phyloP scores from a whole-genome alignment of 129 eudicot species.

The Flaveria linearis region DNA sequence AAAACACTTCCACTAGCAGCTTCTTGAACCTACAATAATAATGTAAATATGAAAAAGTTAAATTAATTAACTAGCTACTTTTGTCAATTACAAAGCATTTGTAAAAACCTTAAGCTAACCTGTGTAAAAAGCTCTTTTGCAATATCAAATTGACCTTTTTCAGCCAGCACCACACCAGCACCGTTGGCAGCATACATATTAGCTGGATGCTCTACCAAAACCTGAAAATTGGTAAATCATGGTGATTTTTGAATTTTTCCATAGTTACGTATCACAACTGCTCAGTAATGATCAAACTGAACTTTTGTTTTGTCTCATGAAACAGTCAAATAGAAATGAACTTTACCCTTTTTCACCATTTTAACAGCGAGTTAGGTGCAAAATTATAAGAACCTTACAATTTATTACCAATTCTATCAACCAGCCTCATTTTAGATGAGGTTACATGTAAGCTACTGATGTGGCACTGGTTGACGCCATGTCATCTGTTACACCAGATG shows the following conservation, averaged over 20 bases:
- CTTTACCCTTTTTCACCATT: not conserved
- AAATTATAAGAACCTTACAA: not conserved
- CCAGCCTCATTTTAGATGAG: not conserved
- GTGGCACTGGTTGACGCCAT: not conserved
- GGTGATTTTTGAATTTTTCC: not conserved
- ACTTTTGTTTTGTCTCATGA: not conserved
- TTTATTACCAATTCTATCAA: not conserved
- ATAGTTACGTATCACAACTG: not conserved
- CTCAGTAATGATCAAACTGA: not conserved
- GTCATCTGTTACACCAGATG: not conserved
- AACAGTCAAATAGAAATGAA: not conserved
- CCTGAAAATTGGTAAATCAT: conserved; percentile 43
- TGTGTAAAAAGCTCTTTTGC: conserved; percentile 93
- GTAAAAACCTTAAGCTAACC: conserved; percentile 41
- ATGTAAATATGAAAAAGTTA: not conserved
- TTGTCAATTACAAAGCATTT: not conserved
- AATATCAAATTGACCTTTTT: conserved; percentile 94
- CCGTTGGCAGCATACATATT: conserved; percentile 98
- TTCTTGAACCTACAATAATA: conserved; percentile 74
- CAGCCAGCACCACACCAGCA: conserved; percentile 91
- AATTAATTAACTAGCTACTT: not conserved
- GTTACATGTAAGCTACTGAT: not conserved
- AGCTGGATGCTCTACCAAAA: conserved; percentile 65
- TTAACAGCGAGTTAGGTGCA: not conserved
- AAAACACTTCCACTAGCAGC: conserved; percentile 92